Percentiles rank a stretch among this genome's conserved stretches.
Evolutionary conservation across 345 rosid genomes (phyloP).

Genomic region (Corymbia maculata): DNA sequence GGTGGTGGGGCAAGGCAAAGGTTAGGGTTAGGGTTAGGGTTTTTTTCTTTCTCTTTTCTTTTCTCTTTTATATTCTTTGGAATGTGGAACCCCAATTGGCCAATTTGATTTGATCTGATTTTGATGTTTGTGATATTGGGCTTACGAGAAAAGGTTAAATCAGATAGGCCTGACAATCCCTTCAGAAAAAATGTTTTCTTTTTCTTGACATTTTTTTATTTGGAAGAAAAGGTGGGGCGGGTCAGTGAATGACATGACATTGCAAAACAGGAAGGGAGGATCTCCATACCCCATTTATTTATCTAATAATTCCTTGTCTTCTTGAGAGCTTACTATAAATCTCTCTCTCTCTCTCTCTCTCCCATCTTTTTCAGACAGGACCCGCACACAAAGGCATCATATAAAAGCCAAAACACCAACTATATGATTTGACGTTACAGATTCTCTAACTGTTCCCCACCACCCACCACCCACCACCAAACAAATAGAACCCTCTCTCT

Average conservation of each 20-base stretch:
- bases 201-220: not conserved
- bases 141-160: constrained; percentile 29
- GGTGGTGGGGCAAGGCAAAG: not conserved
- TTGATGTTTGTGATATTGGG: not conserved
- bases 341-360: not conserved
- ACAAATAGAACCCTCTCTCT: constrained; percentile 3
- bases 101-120: not conserved
- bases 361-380: constrained; percentile 11
- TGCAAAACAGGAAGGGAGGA: not conserved
- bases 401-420: constrained; percentile 54
- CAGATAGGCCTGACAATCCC: not conserved
- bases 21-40: not conserved
- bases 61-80: not conserved
- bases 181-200: not conserved
- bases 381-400: constrained; percentile 17
- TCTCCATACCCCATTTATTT: not conserved
- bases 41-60: not conserved
- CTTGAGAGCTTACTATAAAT: not conserved
- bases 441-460: constrained; percentile 44
- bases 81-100: not conserved
- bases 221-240: not conserved
- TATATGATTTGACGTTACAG: constrained; percentile 92
- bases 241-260: constrained; percentile 23
- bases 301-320: not conserved
- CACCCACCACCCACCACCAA: constrained; percentile 12